phyloP scores from a whole-genome alignment of 106 monocot species.

The Narthecium ossifragum region DNA sequence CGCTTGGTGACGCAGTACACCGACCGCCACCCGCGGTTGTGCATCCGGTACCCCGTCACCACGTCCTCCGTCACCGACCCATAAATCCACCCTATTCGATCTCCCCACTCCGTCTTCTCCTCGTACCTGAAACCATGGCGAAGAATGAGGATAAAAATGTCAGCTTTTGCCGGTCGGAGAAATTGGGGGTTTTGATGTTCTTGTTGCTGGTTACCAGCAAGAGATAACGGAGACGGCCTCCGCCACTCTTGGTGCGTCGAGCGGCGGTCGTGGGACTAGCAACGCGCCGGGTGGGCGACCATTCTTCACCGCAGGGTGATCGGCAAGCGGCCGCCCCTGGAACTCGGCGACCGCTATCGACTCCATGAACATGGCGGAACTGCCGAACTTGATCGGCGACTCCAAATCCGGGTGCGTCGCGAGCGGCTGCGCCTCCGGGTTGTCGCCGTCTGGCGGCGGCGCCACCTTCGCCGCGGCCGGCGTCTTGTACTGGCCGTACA shows the following conservation, averaged over 20 bases:
- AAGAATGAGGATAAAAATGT: background rate
- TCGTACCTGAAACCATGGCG: constrained; percentile 43
- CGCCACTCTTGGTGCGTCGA: constrained; percentile 72
- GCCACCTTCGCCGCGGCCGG: constrained; percentile 4
- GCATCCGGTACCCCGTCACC: constrained; percentile 91
- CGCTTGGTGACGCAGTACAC: constrained; percentile 80
- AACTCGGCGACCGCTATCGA: constrained; percentile 74
- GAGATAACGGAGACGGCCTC: constrained; percentile 91
- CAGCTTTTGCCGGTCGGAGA: background rate
- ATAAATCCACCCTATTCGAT: constrained; percentile 82
- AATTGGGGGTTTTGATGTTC: background rate
- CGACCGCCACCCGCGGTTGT: constrained; percentile 81
- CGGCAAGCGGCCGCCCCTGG: constrained; percentile 80
- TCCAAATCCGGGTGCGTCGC: constrained; percentile 48
- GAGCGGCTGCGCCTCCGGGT: constrained; percentile 10
- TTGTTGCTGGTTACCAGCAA: constrained; percentile 40
- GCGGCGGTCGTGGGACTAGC: constrained; percentile 44
- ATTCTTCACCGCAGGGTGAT: constrained; percentile 76
- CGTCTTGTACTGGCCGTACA: constrained; percentile 63
- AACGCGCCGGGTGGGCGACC: constrained; percentile 76
- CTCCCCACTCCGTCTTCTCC: constrained; percentile 89
- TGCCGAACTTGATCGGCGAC: constrained; percentile 64
- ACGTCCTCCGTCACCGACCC: constrained; percentile 95
- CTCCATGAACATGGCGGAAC: constrained; percentile 53
- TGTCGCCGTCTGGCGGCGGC: constrained; percentile 1